phyloP scores from a whole-genome alignment of 2,329 filamentous ascomycete genomes.

The Microcyclosporella mali region DNA sequence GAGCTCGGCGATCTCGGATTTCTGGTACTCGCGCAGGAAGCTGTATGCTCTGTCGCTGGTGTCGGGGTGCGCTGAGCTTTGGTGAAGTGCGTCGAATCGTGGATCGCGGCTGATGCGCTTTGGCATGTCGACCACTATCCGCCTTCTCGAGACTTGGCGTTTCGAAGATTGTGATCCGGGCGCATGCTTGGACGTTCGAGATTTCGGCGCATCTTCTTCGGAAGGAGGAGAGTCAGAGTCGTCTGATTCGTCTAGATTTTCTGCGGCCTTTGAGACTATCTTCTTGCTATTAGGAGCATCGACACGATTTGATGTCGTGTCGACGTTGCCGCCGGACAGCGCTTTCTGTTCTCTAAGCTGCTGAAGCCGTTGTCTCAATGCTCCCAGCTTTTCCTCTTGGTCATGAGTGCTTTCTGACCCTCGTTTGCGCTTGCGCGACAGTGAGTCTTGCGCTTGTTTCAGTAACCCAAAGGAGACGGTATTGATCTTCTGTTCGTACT shows the following conservation, averaged over 20 bases:
- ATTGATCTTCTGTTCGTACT: constrained; percentile 43
- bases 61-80: constrained; percentile 35
- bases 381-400: constrained; percentile 43
- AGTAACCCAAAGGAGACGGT: constrained; percentile 83
- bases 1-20: constrained; percentile 72
- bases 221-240: constrained; percentile 36
- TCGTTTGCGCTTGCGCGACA: constrained; percentile 45
- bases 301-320: constrained; percentile 3
- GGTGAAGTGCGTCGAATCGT: constrained; percentile 68
- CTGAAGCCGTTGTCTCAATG: constrained; percentile 39
- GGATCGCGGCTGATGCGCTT: constrained; percentile 69
- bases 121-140: constrained; percentile 59
- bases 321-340: constrained; percentile 4
- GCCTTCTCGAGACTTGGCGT: constrained; percentile 72
- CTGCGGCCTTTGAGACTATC: constrained; percentile 16
- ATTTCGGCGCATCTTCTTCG: constrained; percentile 35
- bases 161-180: constrained; percentile 78
- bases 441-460: constrained; percentile 71
- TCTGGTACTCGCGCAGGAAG: constrained; percentile 82
- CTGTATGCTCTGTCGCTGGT: constrained; percentile 68
- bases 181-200: constrained; percentile 75
- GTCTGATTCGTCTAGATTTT: constrained; percentile 20
- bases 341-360: constrained; percentile 39
- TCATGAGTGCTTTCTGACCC: constrained; percentile 32
- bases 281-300: too few relatives aligned